Evolutionary conservation across 2,329 filamentous ascomycete species (phyloP).

Genomic region (Moelleriella libera): DNA sequence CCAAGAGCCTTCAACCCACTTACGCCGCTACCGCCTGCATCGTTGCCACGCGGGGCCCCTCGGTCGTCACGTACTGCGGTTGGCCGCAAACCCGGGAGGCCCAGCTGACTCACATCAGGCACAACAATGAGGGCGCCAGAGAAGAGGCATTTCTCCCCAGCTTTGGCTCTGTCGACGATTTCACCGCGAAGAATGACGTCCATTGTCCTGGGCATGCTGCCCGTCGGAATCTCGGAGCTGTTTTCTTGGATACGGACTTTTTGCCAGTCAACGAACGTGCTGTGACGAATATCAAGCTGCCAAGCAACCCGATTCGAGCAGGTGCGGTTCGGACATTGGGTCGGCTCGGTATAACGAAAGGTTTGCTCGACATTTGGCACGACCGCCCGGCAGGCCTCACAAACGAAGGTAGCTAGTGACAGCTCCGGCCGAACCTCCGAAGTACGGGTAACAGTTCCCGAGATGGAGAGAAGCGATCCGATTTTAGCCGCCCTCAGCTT

Average conservation of each 20-base stretch:
- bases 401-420: constrained; percentile 82
- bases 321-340: constrained; percentile 77
- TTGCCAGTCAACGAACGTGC: constrained; percentile 98
- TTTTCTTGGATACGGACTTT: constrained; percentile 98
- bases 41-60: constrained; percentile 56
- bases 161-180: constrained; percentile 94
- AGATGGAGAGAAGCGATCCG: constrained; percentile 86
- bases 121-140: constrained; percentile 93
- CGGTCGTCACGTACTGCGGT: constrained; percentile 75
- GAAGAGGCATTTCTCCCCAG: constrained; percentile 96
- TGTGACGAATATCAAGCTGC: constrained; percentile 92
- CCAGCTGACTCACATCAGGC: constrained; percentile 88
- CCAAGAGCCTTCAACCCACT: constrained; percentile 82
- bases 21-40: constrained; percentile 73
- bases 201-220: constrained; percentile 96
- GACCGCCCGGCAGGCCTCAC: constrained; percentile 72
- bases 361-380: constrained; percentile 92
- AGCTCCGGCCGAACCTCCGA: constrained; percentile 94
- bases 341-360: constrained; percentile 93
- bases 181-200: constrained; percentile 93
- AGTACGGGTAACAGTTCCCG: constrained; percentile 89
- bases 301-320: constrained; percentile 88
- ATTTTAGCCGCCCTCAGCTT: constrained; percentile 81
- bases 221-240: constrained; percentile 93
- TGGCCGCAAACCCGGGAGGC: constrained; percentile 71